Base-by-base conservation (phyloP, 768 basidiomycete species). In the Mycena leptocephala region DNA sequence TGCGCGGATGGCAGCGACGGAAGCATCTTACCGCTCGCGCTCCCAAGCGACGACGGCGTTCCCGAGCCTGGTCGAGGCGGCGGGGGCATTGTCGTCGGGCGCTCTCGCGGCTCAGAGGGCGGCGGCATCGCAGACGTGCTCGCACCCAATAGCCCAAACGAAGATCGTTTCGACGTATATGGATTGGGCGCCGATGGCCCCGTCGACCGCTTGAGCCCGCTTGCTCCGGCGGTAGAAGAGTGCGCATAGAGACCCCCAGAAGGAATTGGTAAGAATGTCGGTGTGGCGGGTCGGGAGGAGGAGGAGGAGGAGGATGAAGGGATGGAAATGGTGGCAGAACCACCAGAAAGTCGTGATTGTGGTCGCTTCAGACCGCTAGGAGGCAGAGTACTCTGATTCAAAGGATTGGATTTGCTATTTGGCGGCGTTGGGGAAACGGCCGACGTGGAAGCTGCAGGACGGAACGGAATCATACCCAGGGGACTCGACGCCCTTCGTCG, bases 221-320 rank as follows among this genome's bases (percentile, higher is more conserved):
- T 83, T 14, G 82, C 81, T 13, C 88, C 88, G 26, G 86, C 77
- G 20, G 83, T 84, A 13, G 86, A 82, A 55, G 86, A 80, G 37
- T 86, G 85, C n/a, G 86, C 81, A 74, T 92, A 90, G 28, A 91
- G 73, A 46, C 90, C 86, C 32, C 87, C 84, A 30, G 91, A 88
- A 3, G 95, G 93, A 35, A 95, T 78, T n/a, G 95, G 95, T 30
- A 96, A 87, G 79, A 94, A 93, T 22, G 94, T 95, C 11, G 95
- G 95, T 28, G 95, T 95, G 26, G 93, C 83, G 11, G 95, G 95
- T 2, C 95, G 92, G 46, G 94, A 94, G 6, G 89, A 78, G 51
- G 77, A 73, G 6, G 75, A 74, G 35, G 77, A 71, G 62, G 74
- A 85, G 22, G 94, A 90, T 5, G 93, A 92, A 13, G 92, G 89